These are phyloP conservation scores for Polyporus tsugae DNA, from an alignment of 1,284 basidiomycete species.

Conservation along the genomic window DNA sequence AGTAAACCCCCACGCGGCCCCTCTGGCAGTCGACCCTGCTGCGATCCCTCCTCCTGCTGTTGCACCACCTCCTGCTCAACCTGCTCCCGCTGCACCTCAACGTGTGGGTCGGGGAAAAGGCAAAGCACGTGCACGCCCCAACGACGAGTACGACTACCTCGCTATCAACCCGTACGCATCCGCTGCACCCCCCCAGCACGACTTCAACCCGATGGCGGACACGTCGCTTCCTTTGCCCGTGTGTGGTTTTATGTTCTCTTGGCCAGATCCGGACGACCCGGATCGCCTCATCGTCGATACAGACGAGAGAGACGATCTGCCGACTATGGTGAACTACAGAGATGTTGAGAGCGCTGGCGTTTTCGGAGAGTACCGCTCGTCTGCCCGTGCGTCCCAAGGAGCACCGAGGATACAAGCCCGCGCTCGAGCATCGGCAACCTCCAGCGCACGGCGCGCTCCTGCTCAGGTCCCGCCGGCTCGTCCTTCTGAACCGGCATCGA, in stretches of 20 bases:
- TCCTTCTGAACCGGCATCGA: background rate
- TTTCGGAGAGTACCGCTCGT: slow-evolving; percentile 10
- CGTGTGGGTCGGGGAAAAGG: slow-evolving; percentile 14
- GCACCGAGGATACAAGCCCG: slow-evolving; percentile 1
- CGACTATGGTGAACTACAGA: slow-evolving; percentile 16
- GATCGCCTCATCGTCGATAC: slow-evolving; percentile 34
- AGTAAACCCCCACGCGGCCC: background rate
- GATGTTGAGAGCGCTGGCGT: slow-evolving; percentile 17
- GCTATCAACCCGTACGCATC: slow-evolving; percentile 18
- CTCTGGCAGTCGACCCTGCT: background rate
- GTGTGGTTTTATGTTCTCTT: slow-evolving; percentile 39
- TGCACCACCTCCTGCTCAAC: background rate
- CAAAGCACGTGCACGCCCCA: slow-evolving; percentile 10
- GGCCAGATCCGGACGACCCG: slow-evolving; percentile 41
- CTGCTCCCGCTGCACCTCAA: background rate
- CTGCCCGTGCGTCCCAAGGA: background rate
- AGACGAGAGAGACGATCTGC: slow-evolving; percentile 25
- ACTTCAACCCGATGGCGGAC: slow-evolving; percentile 23
- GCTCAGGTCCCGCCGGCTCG: background rate
- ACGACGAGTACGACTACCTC: slow-evolving; percentile 13
- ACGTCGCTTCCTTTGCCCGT: slow-evolving; percentile 28
- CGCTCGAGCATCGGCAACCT: background rate
- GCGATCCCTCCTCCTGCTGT: background rate
- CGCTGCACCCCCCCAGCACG: slow-evolving; percentile 4
- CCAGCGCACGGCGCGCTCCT: background rate